Conservation (phyloP, 2,329 filamentous ascomycete species). For the Septoria linicola region DNA sequence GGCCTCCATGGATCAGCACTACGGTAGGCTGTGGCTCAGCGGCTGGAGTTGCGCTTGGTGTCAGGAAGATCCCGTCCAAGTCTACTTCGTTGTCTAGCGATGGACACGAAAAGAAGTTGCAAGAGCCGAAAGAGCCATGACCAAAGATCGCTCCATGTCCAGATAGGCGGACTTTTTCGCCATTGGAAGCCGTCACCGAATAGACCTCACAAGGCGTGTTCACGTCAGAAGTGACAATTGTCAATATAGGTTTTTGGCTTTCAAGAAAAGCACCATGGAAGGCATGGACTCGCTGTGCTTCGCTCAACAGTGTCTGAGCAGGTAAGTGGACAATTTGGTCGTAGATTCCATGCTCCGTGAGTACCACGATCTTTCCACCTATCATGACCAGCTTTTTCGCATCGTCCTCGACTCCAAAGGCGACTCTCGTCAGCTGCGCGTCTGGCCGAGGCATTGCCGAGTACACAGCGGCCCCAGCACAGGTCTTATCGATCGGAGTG, state of each 20-base stretch:
- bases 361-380: conserved; percentile 21
- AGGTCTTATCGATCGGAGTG: conserved; percentile 9
- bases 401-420: conserved; percentile 25
- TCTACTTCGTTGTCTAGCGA: conserved; percentile 34
- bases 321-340: conserved; percentile 26
- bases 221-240: conserved; percentile 32
- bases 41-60: conserved; percentile 22
- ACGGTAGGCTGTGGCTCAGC: conserved; percentile 35
- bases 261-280: conserved; percentile 23
- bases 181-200: conserved; percentile 28
- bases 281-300: conserved; percentile 17
- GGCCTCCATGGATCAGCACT: conserved; percentile 42
- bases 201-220: conserved; percentile 37
- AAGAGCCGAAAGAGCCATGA: conserved; percentile 26
- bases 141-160: conserved; percentile 28
- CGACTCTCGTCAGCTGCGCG: conserved; percentile 15
- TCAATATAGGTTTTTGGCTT: conserved; percentile 30
- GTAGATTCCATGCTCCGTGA: conserved; percentile 27
- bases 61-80: conserved; percentile 35
- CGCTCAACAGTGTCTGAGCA: conserved; percentile 10
- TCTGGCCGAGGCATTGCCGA: neutral
- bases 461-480: conserved; percentile 17
- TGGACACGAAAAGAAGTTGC: conserved; percentile 29
- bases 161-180: conserved; percentile 22
- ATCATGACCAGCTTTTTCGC: conserved; percentile 16